Percentiles rank a stretch among this genome's conserved stretches.
Conservation (phyloP, 148 eudicot species). For the Selenicereus undatus region DNA sequence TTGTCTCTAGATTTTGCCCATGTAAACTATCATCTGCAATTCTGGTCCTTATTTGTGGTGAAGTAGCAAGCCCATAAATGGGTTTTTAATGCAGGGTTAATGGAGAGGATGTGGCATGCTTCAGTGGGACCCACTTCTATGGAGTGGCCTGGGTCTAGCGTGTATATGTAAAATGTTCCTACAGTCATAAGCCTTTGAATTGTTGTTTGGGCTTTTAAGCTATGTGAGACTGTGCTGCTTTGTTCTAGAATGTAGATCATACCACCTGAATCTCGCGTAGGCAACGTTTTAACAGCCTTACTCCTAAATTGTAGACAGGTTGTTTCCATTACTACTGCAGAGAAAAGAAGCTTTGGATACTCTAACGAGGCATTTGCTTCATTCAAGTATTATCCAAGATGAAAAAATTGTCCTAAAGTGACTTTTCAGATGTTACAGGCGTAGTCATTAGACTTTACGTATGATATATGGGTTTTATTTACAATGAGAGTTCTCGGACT, state of each 20-base stretch:
- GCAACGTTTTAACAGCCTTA: background rate
- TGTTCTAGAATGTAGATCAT: background rate
- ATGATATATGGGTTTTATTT: too few species aligned
- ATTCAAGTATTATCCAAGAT: too few species aligned
- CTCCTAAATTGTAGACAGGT: background rate
- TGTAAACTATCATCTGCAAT: background rate
- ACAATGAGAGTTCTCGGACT: too few species aligned
- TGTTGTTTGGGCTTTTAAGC: background rate
- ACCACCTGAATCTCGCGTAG: background rate
- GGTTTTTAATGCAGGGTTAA: background rate
- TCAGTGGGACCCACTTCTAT: background rate
- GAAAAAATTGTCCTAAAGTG: too few species aligned
- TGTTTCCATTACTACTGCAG: background rate
- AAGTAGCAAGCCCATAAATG: background rate
- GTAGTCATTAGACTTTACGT: too few species aligned
- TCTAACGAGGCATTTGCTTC: too few species aligned
- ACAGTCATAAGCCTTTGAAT: background rate
- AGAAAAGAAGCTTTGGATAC: too few species aligned
- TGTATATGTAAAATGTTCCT: background rate
- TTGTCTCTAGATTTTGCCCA: background rate
- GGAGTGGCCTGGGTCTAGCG: background rate
- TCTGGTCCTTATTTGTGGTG: background rate
- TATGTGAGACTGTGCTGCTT: background rate
- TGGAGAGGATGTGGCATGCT: background rate
- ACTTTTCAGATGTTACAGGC: too few species aligned